phyloP scores from a whole-genome alignment of 495 filamentous ascomycete genomes.

The Hyaloscypha variabilis region DNA sequence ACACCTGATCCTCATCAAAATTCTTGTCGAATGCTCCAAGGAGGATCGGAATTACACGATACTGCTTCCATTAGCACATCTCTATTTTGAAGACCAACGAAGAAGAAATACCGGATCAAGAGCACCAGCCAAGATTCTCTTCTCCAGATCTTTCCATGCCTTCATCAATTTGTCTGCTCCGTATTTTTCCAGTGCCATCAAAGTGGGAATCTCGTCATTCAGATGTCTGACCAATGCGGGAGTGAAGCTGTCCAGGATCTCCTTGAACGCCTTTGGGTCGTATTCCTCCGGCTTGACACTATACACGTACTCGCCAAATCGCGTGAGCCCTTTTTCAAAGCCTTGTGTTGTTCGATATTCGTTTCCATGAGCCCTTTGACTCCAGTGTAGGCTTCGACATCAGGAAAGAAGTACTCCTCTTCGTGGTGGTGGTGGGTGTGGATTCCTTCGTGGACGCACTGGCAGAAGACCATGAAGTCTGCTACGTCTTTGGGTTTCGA shows the following conservation, averaged over 20 bases:
- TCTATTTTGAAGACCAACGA: neutral
- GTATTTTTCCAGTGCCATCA: constrained; percentile 34
- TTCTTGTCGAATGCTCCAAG: neutral
- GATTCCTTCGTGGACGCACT: neutral
- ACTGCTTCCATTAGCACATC: neutral
- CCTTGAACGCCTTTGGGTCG: constrained; percentile 37
- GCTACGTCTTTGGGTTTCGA: constrained; percentile 15
- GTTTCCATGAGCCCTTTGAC: neutral
- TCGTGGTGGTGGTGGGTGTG: constrained; percentile 8
- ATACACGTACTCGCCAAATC: neutral
- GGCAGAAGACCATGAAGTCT: constrained; percentile 5
- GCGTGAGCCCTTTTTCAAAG: neutral
- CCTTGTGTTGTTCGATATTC: constrained; percentile 1
- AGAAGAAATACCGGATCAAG: too few species aligned
- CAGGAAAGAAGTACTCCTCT: constrained; percentile 12
- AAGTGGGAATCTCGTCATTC: constrained; percentile 44
- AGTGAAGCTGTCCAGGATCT: constrained; percentile 47
- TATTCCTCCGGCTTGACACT: constrained; percentile 30
- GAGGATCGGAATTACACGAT: neutral
- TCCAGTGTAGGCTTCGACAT: constrained; percentile 1
- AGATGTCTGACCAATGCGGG: constrained; percentile 40
- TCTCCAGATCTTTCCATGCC: constrained; percentile 3
- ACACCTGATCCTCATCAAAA: constrained; percentile 1
- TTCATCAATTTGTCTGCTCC: constrained; percentile 32
- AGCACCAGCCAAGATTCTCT: neutral